phyloP scores from a whole-genome alignment of 2,329 filamentous ascomycete genomes.

The Talaromyces funiculosus region DNA sequence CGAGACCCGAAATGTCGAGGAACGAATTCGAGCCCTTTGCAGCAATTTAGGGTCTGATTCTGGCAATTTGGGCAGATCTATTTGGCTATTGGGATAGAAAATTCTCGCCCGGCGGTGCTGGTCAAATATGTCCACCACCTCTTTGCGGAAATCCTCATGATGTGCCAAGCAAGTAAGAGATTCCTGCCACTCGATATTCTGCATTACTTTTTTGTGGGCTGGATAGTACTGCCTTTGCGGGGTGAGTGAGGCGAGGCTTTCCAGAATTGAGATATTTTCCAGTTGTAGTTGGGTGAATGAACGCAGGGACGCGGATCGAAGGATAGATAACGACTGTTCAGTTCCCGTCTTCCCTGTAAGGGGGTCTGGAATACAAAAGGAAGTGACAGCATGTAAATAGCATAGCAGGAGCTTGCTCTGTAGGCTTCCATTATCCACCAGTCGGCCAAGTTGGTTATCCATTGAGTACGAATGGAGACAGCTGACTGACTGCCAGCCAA shows the following conservation, averaged over 20 bases:
- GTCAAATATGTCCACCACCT: conserved; percentile 33
- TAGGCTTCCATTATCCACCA: conserved; percentile 49
- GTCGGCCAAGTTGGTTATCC: conserved; percentile 45
- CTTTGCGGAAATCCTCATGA: conserved; percentile 37
- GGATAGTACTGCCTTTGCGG: conserved; percentile 44
- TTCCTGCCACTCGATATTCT: conserved; percentile 41
- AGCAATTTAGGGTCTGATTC: conserved; percentile 16
- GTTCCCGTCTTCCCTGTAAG: conserved; percentile 30
- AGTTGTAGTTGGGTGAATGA: conserved; percentile 43
- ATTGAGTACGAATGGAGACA: conserved; percentile 44
- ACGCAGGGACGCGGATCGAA: conserved; percentile 42
- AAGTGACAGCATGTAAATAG: conserved; percentile 19
- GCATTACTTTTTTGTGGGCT: conserved; percentile 37
- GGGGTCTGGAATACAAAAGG: conserved; percentile 28
- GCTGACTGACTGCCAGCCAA: conserved; percentile 21
- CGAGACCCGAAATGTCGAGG: conserved; percentile 23
- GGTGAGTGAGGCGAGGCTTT: conserved; percentile 37
- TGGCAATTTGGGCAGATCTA: conserved; percentile 2
- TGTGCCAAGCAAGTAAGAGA: conserved; percentile 42
- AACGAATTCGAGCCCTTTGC: conserved; percentile 26
- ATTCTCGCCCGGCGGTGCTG: conserved; percentile 26
- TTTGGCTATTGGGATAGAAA: conserved; percentile 23
- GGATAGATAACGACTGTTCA: conserved; percentile 25
- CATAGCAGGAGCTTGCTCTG: conserved; percentile 50
- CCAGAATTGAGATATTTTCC: conserved; percentile 33